Evolutionary conservation across 2,329 filamentous ascomycete genomes (phyloP).

Genomic region (Zasmidium angulare): DNA sequence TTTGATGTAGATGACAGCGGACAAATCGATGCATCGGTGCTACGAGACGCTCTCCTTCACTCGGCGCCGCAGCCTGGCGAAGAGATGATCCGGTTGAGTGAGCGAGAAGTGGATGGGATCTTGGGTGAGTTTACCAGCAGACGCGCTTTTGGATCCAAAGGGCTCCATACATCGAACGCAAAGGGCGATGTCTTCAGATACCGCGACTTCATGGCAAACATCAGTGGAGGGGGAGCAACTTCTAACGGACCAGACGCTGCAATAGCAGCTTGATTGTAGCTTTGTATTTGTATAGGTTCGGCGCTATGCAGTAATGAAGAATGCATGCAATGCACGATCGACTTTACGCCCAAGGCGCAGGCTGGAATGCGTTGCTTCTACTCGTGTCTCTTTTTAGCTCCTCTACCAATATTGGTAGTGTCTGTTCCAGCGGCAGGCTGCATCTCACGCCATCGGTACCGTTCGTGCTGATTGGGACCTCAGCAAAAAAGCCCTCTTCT

Average conservation of each 20-base stretch:
- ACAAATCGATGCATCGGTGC: constrained; percentile 79
- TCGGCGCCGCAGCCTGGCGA: constrained; percentile 76
- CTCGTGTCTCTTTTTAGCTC: constrained; percentile 15
- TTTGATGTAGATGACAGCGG: constrained; percentile 96
- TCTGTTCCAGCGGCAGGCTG: constrained; percentile 41
- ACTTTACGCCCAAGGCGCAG: constrained; percentile 21
- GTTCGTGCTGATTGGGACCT: constrained; percentile 48
- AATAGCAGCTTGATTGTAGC: constrained; percentile 8
- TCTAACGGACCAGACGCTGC: constrained; percentile 15
- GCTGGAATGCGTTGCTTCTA: constrained; percentile 10
- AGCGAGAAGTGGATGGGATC: constrained; percentile 80
- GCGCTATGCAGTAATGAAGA: neutral
- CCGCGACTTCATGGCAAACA: constrained; percentile 75
- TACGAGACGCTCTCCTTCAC: constrained; percentile 78
- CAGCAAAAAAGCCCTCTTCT: constrained; percentile 69
- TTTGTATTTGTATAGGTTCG: neutral
- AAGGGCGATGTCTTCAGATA: constrained; percentile 90
- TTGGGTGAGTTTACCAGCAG: constrained; percentile 81
- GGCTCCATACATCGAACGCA: constrained; percentile 44
- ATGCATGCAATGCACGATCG: neutral
- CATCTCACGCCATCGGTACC: constrained; percentile 41
- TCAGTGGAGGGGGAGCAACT: constrained; percentile 39
- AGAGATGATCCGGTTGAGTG: constrained; percentile 55
- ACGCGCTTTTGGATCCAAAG: constrained; percentile 71
- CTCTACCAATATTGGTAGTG: constrained; percentile 38